Evolutionary conservation across 1,284 basidiomycete genomes (phyloP).

Genomic region (Lentinula novae-zelandiae): DNA sequence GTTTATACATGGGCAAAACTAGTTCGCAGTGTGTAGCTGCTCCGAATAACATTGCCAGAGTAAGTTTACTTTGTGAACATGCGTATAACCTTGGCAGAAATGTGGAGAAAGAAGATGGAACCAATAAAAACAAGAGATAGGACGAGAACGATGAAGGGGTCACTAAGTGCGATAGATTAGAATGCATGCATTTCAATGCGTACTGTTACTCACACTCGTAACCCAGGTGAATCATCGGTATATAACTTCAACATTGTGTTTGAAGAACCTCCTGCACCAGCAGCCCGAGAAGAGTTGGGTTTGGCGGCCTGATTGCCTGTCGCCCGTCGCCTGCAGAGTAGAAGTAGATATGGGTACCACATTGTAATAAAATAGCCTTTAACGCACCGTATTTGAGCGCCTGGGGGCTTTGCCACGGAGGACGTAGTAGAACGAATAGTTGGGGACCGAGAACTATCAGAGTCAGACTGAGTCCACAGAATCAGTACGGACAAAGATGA

Average conservation of each 20-base stretch:
- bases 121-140: conserved; percentile 97
- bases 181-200: not conserved
- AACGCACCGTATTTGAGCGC: conserved; percentile 73
- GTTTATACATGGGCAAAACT: conserved; percentile 14
- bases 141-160: conserved; percentile 97
- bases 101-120: conserved; percentile 98
- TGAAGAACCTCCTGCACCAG: conserved; percentile 93
- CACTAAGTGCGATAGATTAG: conserved; percentile 47
- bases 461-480: conserved; percentile 49
- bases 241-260: conserved; percentile 99
- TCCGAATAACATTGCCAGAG: not conserved
- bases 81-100: conserved; percentile 92
- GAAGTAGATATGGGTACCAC: not conserved
- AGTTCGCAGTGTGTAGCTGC: not conserved
- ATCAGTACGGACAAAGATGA: not conserved
- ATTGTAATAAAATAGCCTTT: conserved; percentile 2
- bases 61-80: conserved; percentile 75
- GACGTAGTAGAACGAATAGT: conserved; percentile 33
- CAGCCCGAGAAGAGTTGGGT: conserved; percentile 88
- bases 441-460: conserved; percentile 50
- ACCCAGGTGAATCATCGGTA: conserved; percentile 95
- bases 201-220: conserved; percentile 82
- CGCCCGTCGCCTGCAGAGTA: conserved; percentile 68
- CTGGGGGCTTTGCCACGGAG: conserved; percentile 66
- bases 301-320: conserved; percentile 64